A percentile compares a stretch with the other conserved stretches of the same genome.
phyloP scores from a whole-genome alignment of 2,329 filamentous ascomycete species.

The Scedosporium aurantiacum region DNA sequence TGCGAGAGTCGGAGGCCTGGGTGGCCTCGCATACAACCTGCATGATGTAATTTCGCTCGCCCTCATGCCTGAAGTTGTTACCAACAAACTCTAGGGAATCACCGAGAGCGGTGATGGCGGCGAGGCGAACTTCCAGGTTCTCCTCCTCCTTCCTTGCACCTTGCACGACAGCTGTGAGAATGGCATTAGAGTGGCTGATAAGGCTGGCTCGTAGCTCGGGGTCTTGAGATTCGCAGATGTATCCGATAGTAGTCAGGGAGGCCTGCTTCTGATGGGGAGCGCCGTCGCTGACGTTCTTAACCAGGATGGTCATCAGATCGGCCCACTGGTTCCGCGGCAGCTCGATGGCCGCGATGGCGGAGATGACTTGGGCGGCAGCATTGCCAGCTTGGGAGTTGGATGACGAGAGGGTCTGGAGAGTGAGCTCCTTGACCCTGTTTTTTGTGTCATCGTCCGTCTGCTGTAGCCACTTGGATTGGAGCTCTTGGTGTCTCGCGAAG shows the following conservation, averaged over 20 bases:
- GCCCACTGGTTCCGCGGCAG: conserved; percentile 87
- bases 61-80: conserved; percentile 98
- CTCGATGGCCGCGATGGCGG: conserved; percentile 89
- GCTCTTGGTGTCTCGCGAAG: conserved; percentile 70
- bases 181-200: conserved; percentile 86
- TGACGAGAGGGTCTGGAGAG: conserved; percentile 78
- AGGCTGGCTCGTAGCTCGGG: conserved; percentile 71
- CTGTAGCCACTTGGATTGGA: conserved; percentile 88
- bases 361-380: conserved; percentile 88
- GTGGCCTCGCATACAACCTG: conserved; percentile 99
- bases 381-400: conserved; percentile 72
- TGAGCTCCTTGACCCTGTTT: conserved; percentile 75
- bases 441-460: conserved; percentile 75
- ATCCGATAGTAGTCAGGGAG: conserved; percentile 92
- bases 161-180: conserved; percentile 94
- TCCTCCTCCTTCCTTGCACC: conserved; percentile 93
- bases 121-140: conserved; percentile 80
- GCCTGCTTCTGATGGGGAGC: conserved; percentile 84
- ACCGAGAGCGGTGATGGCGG: conserved; percentile 85
- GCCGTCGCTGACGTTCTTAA: conserved; percentile 85
- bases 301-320: conserved; percentile 78
- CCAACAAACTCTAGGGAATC: conserved; percentile 96
- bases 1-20: conserved; percentile 78
- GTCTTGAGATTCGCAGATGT: conserved; percentile 95
- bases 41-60: conserved; percentile 99